Evolutionary conservation across 768 basidiomycete genomes (phyloP).

Genomic region (Phlegmacium glaucopus): DNA sequence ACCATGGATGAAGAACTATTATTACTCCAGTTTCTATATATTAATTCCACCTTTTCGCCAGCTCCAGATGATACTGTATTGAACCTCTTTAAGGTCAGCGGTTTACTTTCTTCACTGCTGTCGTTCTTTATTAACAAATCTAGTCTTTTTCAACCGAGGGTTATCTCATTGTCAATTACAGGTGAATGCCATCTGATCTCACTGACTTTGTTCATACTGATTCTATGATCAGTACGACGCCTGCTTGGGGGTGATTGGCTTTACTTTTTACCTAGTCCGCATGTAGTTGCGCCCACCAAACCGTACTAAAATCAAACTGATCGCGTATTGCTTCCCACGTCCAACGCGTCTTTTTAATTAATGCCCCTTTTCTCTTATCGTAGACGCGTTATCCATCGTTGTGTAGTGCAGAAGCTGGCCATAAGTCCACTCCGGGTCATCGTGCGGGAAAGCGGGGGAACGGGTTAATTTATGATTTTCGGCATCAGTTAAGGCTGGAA

Average conservation of each 20-base stretch:
- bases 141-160: constrained; percentile 87
- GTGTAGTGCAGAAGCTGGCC: no score
- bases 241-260: constrained; percentile 38
- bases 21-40: constrained; percentile 56
- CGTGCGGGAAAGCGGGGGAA: no score
- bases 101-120: not conserved
- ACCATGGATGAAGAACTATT: constrained; percentile 17
- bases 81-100: constrained; percentile 65
- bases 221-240: constrained; percentile 32
- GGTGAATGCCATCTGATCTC: constrained; percentile 39
- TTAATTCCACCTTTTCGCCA: constrained; percentile 75
- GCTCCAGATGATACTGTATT: constrained; percentile 81
- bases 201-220: not conserved
- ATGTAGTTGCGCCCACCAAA: no score
- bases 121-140: not conserved
- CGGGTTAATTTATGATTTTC: no score
- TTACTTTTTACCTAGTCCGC: not conserved
- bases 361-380: no score
- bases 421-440: no score
- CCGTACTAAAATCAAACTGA: no score
- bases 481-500: no score
- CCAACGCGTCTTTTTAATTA: no score
- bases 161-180: constrained; percentile 90
- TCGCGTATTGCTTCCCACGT: no score
- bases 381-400: no score